Evolutionary conservation across 345 rosid genomes (phyloP).

Genomic region (Lepidium africanum): DNA sequence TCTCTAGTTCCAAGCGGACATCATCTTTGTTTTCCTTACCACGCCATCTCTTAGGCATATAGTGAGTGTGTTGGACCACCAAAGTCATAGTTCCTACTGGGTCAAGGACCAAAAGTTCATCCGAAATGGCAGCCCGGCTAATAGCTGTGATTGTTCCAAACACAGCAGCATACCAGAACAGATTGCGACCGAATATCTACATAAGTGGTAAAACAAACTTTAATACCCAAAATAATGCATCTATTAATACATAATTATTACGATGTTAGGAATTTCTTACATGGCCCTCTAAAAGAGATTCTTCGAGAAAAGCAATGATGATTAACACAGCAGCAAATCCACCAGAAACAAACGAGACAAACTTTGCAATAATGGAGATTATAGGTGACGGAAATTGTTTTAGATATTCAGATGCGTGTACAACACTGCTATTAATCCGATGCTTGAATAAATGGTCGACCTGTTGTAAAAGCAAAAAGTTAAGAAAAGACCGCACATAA

Average conservation of each 20-base stretch:
- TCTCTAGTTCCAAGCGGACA: constrained; percentile 80
- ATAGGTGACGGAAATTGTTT: constrained; percentile 92
- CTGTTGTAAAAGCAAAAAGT: constrained; percentile 33
- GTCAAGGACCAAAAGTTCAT: constrained; percentile 81
- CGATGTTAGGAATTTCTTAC: constrained; percentile 31
- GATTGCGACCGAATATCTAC: constrained; percentile 96
- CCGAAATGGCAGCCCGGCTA: constrained; percentile 88
- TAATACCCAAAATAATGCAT: background rate
- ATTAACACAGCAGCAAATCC: constrained; percentile 94
- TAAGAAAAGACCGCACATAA: background rate
- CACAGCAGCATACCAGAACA: constrained; percentile 98
- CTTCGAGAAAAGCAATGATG: constrained; percentile 97
- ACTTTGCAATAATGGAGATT: constrained; percentile 82
- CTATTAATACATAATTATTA: background rate
- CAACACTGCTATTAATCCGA: constrained; percentile 80
- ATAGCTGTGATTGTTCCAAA: constrained; percentile 96
- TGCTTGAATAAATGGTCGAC: constrained; percentile 99
- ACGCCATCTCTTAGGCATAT: constrained; percentile 98
- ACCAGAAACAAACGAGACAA: constrained; percentile 90
- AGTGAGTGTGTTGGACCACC: constrained; percentile 91
- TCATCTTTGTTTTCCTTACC: constrained; percentile 73
- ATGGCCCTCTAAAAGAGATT: constrained; percentile 97
- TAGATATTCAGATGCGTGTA: constrained; percentile 79
- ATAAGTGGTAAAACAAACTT: constrained; percentile 14
- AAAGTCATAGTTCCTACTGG: constrained; percentile 83